These are phyloP conservation scores for Mucor lusitanicus DNA, from an alignment of 371 early-diverging fungal genomes.

Conservation along the genomic window DNA sequence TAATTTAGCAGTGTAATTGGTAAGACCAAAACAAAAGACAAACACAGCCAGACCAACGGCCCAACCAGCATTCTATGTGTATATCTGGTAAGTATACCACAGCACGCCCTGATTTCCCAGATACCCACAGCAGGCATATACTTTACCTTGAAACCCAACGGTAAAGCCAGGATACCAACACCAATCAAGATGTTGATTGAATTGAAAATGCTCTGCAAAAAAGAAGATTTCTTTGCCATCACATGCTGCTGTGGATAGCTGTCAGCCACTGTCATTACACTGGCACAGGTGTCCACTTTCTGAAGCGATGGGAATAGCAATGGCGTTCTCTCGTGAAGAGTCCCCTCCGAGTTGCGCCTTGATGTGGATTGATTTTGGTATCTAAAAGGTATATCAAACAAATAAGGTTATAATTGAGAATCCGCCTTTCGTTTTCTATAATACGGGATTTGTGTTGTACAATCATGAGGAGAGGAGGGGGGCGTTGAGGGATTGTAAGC, in stretches of 20 bases:
- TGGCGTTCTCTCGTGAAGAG: conserved; percentile 22
- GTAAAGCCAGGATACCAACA: conserved; percentile 60
- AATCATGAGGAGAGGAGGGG: neutral
- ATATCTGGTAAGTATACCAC: neutral
- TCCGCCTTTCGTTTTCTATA: neutral
- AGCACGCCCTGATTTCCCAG: neutral
- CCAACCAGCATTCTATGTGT: conserved; percentile 61
- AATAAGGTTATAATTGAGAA: neutral
- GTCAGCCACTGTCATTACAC: conserved; percentile 41
- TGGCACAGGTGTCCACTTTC: conserved; percentile 31
- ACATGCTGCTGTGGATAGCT: conserved; percentile 26
- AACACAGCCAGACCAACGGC: conserved; percentile 59
- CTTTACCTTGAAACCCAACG: conserved; percentile 61
- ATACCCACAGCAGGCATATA: neutral
- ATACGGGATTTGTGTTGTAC: neutral
- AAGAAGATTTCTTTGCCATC: conserved; percentile 38
- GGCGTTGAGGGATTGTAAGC: neutral
- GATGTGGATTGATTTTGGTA: neutral
- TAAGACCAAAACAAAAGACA: conserved; percentile 54
- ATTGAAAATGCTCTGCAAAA: conserved; percentile 55
- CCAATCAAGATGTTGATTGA: conserved; percentile 69
- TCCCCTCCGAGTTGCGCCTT: conserved; percentile 15
- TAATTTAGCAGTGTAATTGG: conserved; percentile 68
- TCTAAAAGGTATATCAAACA: neutral
- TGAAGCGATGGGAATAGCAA: conserved; percentile 29